Base-by-base conservation (phyloP, 2,329 filamentous ascomycete species). In the Colletotrichum shisoi region DNA sequence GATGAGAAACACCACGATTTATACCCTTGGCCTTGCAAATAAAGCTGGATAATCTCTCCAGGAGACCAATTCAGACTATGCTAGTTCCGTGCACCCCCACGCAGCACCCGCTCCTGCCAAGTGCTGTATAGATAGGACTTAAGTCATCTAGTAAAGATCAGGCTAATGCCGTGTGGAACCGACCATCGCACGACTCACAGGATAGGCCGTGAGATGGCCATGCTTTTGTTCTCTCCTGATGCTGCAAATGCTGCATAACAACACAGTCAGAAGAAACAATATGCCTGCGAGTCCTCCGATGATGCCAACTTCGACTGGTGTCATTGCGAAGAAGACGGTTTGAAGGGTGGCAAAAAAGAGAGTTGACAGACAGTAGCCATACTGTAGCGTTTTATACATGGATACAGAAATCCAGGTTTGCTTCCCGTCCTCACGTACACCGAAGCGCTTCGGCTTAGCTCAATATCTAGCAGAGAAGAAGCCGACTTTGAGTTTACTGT, bases 171-270 rank as follows among this genome's bases (percentile, higher is more conserved):
- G 21, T 21, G 21, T 21, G 21, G 21, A 3, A 2, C 21, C 3
- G 3, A 21, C 21, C 3, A 21, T 21, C 2, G 21, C 21, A 21
- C 21, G 21, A 21, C 21, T 21, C 21, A 21, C 21, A 21, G 21
- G 2, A 21, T 21, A 21, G 21, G 21, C 21, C 21, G 21, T 6
- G 19, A 17, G 27, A 21, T 48, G 27, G 12, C 56, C 21, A 21
- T 8, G 27, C n/a, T 48, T 58, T 39, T 53, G 24, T 31, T 46
- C 39, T 61, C 39, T n/a, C 31, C 48, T 61, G 9, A 61, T 61
- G n/a, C 39, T 61, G 12, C 39, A 61, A 2, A 61, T 6, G 17
- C 39, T 61, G 39, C 31, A 61, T 61, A 53, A 44, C 39, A 61
- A 9, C 7, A 61, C 37, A 53, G 42, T 3, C 3, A 53, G 2